Evolutionary conservation across 2,329 filamentous ascomycete genomes (phyloP).

Genomic region (Colletotrichum spinosum): DNA sequence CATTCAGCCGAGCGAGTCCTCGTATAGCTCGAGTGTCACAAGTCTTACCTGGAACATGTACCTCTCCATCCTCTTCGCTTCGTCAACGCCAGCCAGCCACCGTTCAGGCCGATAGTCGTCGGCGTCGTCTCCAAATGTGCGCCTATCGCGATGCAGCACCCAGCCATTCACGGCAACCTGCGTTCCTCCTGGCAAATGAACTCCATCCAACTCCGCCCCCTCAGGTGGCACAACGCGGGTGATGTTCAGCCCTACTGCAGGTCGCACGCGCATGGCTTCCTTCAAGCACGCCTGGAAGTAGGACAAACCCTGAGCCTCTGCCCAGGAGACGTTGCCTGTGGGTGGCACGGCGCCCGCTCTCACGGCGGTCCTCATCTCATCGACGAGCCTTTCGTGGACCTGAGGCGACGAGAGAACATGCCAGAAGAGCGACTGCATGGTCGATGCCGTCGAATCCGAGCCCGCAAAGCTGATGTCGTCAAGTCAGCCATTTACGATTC

Average conservation of each 20-base stretch:
- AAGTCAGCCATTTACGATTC: neutral
- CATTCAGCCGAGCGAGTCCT: conserved; percentile 12
- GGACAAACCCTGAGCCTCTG: conserved; percentile 58
- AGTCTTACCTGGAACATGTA: conserved; percentile 66
- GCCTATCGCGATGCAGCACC: conserved; percentile 61
- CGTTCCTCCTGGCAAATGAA: conserved; percentile 63
- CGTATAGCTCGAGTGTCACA: neutral
- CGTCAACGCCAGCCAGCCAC: conserved; percentile 62
- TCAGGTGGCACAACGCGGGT: conserved; percentile 62
- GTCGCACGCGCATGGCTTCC: conserved; percentile 66
- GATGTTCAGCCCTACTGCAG: conserved; percentile 66
- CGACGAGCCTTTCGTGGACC: conserved; percentile 53
- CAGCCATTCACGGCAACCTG: conserved; percentile 65
- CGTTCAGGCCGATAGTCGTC: conserved; percentile 65
- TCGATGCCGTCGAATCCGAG: conserved; percentile 70
- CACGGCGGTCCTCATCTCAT: conserved; percentile 59
- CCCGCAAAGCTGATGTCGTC: conserved; percentile 62
- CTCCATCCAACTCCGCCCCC: conserved; percentile 63
- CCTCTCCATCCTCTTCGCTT: conserved; percentile 60
- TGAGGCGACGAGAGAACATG: conserved; percentile 57
- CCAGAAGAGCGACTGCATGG: conserved; percentile 68
- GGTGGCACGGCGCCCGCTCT: conserved; percentile 46
- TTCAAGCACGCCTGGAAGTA: conserved; percentile 70
- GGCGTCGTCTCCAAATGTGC: conserved; percentile 63
- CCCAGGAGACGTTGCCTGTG: conserved; percentile 59